A percentile compares a stretch with the other conserved stretches of the same genome.
These are phyloP conservation scores for Penicillium griseofulvum DNA, from an alignment of 2,329 filamentous ascomycete species.

Conservation along the genomic window DNA sequence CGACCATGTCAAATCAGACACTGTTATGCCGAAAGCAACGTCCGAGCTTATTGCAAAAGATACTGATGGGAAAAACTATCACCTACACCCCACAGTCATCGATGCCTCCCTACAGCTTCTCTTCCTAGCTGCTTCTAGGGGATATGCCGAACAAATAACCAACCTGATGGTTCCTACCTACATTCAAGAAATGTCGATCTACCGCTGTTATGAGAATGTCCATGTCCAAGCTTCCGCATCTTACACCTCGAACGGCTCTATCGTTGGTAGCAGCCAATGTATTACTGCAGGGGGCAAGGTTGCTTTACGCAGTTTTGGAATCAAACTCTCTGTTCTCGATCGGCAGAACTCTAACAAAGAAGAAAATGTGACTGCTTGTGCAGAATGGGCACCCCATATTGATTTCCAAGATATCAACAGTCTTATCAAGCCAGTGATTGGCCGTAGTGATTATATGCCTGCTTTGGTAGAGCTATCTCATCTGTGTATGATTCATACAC, in stretches of 20 bases:
- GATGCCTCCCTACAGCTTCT: constrained; percentile 23
- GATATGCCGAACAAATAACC: constrained; percentile 14
- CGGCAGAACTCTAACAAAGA: not conserved
- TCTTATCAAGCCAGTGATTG: constrained; percentile 12
- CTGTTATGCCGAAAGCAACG: constrained; percentile 1
- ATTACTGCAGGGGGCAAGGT: constrained; percentile 4
- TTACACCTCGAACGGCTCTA: constrained; percentile 9
- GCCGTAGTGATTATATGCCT: constrained; percentile 4
- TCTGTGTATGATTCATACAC: constrained; percentile 15
- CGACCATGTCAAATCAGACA: constrained; percentile 6
- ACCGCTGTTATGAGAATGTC: constrained; percentile 1
- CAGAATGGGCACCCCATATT: constrained; percentile 16
- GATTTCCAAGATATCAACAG: constrained; percentile 13
- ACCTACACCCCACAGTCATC: constrained; percentile 23
- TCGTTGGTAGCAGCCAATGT: constrained; percentile 7
- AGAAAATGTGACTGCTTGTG: not conserved
- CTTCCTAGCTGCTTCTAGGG: constrained; percentile 20
- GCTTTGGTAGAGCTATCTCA: constrained; percentile 8
- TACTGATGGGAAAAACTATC: constrained; percentile 9
- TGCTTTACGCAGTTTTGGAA: constrained; percentile 5
- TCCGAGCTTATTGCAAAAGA: constrained; percentile 2
- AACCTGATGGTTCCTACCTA: constrained; percentile 21
- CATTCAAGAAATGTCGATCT: constrained; percentile 21
- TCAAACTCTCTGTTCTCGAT: constrained; percentile 8
- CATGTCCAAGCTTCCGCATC: constrained; percentile 3